phyloP scores from a whole-genome alignment of 768 basidiomycete species.

The Suillus plorans region DNA sequence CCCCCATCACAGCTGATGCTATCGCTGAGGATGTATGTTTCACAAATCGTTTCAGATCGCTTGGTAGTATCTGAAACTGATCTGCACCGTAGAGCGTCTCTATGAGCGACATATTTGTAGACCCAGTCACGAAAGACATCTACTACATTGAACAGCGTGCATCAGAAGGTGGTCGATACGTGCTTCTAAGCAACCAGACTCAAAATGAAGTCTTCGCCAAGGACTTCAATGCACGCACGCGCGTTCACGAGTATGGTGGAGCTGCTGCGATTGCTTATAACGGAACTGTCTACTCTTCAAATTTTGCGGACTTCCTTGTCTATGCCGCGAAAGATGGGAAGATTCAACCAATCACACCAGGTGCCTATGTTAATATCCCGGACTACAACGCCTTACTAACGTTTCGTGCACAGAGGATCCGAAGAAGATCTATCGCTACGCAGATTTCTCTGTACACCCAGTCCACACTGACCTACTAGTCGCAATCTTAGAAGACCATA shows the following conservation, averaged over 20 bases:
- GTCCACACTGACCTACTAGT: constrained; percentile 51
- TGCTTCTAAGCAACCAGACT: constrained; percentile 49
- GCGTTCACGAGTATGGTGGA: constrained; percentile 70
- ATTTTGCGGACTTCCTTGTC: constrained; percentile 49
- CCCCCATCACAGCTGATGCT: constrained; percentile 50
- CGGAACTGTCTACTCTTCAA: constrained; percentile 55
- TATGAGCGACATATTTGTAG: constrained; percentile 50
- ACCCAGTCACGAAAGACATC: constrained; percentile 41
- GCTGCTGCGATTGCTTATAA: constrained; percentile 49
- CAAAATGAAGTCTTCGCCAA: constrained; percentile 48
- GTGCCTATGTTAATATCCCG: constrained; percentile 31
- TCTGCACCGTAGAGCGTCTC: constrained; percentile 21
- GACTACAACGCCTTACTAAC: not conserved
- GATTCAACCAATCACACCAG: constrained; percentile 52
- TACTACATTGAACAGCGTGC: constrained; percentile 64
- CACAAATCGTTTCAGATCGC: constrained; percentile 13
- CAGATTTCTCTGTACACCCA: constrained; percentile 62
- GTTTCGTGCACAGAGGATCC: not conserved
- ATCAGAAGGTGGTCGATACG: constrained; percentile 47
- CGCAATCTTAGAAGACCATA: constrained; percentile 73
- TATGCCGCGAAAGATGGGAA: constrained; percentile 37
- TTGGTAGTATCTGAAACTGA: not conserved
- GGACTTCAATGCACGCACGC: constrained; percentile 51
- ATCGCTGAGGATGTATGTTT: constrained; percentile 42
- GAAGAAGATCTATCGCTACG: constrained; percentile 55